Conservation (phyloP, 1,139 yeast genomes). For the Magnusiomyces fungicola region DNA sequence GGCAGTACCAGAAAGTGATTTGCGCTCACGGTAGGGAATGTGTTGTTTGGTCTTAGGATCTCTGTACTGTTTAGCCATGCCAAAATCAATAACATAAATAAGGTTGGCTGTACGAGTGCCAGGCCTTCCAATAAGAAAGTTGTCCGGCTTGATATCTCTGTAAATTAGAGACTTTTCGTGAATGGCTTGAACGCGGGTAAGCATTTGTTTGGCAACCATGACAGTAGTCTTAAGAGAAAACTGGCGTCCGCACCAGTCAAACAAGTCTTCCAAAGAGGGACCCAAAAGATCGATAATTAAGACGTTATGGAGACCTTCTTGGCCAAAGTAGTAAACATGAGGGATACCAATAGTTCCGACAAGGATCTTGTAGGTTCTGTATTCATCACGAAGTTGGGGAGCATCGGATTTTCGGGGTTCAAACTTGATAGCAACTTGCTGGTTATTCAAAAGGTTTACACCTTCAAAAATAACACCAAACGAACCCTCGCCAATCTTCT, state of each 20-base stretch:
- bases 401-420: slow-evolving; percentile 97
- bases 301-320: slow-evolving; percentile 92
- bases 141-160: slow-evolving; percentile 94
- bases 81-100: slow-evolving; percentile 61
- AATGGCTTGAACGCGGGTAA: slow-evolving; percentile 73
- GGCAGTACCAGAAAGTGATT: slow-evolving; percentile 92
- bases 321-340: slow-evolving; percentile 93
- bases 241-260: slow-evolving; percentile 96
- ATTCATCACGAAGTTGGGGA: slow-evolving; percentile 93
- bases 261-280: slow-evolving; percentile 90
- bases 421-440: slow-evolving; percentile 64
- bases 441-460: slow-evolving; percentile 73
- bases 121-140: slow-evolving; percentile 72
- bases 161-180: slow-evolving; percentile 87
- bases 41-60: slow-evolving; percentile 94
- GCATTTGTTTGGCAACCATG: slow-evolving; percentile 89
- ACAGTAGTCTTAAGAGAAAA: slow-evolving; percentile 84
- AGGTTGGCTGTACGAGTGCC: slow-evolving; percentile 44
- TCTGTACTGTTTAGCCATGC: slow-evolving; percentile 96
- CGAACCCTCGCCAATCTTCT: slow-evolving; percentile 96
- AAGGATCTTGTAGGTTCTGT: slow-evolving; percentile 81
- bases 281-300: slow-evolving; percentile 90
- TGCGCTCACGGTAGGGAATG: slow-evolving; percentile 93
- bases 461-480: slow-evolving; percentile 97
- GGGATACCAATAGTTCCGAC: slow-evolving; percentile 85